Evolutionary conservation across 2,329 filamentous ascomycete genomes (phyloP), one percentile per base, ranked within the genome.

Genomic region (Pseudogymnoascus sp.): DNA sequence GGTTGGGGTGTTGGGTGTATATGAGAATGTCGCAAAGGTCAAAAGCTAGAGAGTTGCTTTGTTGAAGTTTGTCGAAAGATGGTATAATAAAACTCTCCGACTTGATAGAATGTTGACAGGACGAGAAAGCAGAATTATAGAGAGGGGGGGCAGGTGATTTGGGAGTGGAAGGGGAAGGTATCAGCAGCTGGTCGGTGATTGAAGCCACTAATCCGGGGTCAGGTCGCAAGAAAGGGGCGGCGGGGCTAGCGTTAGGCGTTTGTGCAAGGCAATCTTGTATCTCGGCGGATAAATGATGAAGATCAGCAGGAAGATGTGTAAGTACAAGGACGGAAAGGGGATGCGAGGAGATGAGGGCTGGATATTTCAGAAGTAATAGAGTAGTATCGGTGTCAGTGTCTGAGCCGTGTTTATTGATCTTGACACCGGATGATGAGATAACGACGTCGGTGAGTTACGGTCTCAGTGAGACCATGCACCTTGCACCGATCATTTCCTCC

Each of bases 201-300:
- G 50, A 56, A 56, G 50, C 50, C 50, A 56, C 50, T 56, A 56
- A 56, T 56, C 50, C 50, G 50, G 50, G 50, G 50, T 56, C 50
- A 56, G 50, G 50, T 56, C 29, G n/a, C 50, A 56, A 56, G 50
- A 56, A 56, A 56, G 50, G 50, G 50, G 50, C 50, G 50, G 50
- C 50, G 50, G 50, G 50, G 50, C 50, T 56, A 56, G 50, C 50
- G 50, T 56, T 56, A 56, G 29, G 50, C 50, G 50, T 56, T 56
- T 56, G 50, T 56, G 50, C 50, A 7, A 56, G 50, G 50, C 29
- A 56, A 56, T 56, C 50, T 56, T 56, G 50, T 33, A 56, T 29
- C 50, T 56, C 50, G 26, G 50, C 50, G 50, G 50, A 56, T 56
- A 56, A 56, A 56, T 56, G 26, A 56, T 56, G 50, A 56, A 56